Evolutionary conservation across 176 grass and related monocot genomes (phyloP).

Genomic region (Triticum monococcum): DNA sequence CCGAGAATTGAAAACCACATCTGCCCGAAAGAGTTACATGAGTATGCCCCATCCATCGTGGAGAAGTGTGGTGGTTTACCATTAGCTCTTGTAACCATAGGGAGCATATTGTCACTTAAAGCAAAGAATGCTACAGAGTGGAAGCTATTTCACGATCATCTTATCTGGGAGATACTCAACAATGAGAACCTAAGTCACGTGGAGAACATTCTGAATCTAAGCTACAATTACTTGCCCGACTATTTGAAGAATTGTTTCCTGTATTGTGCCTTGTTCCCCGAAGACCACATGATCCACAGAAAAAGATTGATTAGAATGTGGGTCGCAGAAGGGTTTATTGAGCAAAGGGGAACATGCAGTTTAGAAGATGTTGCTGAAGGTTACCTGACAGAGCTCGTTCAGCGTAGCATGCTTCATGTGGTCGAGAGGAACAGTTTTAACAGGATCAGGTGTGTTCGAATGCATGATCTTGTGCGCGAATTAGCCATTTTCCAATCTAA

Average conservation of each 20-base stretch:
- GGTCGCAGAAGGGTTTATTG: slow-evolving; percentile 55
- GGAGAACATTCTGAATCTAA: slow-evolving; percentile 49
- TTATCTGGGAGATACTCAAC: slow-evolving; percentile 43
- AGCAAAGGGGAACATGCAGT: slow-evolving; percentile 30
- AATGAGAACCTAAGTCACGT: slow-evolving; percentile 31
- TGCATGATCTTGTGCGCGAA: slow-evolving; percentile 58
- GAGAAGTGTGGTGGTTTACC: slow-evolving; percentile 50
- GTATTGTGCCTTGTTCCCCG: slow-evolving; percentile 51
- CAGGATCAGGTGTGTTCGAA: slow-evolving; percentile 14
- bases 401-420: slow-evolving; percentile 52
- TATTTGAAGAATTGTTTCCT: slow-evolving; percentile 66
- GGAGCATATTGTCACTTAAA: slow-evolving; percentile 32
- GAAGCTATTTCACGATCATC: slow-evolving; percentile 29
- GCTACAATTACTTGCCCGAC: slow-evolving; percentile 42
- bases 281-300: slow-evolving; percentile 33
- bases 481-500: slow-evolving; percentile 27
- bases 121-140: neutral
- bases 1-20: neutral
- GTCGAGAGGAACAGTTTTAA: slow-evolving; percentile 30
- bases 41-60: slow-evolving; percentile 32
- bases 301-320: slow-evolving; percentile 45
- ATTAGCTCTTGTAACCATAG: slow-evolving; percentile 47
- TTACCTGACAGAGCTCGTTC: slow-evolving; percentile 41
- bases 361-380: slow-evolving; percentile 55
- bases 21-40: slow-evolving; percentile 21